phyloP scores from a whole-genome alignment of 768 basidiomycete genomes.

The Tricholoma flavovirens region DNA sequence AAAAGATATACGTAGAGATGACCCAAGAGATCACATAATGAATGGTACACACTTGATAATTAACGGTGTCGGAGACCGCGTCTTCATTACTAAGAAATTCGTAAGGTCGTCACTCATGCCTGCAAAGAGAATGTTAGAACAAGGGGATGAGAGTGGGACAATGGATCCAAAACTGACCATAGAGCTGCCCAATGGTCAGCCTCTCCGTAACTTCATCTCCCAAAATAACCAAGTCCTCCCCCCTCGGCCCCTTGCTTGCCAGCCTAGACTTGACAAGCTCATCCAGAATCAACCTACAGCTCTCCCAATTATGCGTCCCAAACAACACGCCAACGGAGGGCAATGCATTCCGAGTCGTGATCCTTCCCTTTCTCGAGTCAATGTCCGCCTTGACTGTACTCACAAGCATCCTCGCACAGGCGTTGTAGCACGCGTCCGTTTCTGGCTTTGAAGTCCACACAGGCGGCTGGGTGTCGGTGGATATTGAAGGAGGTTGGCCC shows the following conservation, averaged over 20 bases:
- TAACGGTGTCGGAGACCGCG: constrained; percentile 51
- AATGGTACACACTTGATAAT: constrained; percentile 59
- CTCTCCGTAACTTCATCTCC: constrained; percentile 54
- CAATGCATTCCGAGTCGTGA: constrained; percentile 4
- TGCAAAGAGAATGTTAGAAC: constrained; percentile 19
- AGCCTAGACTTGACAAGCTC: constrained; percentile 55
- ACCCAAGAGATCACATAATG: constrained; percentile 2
- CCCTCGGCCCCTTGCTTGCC: constrained; percentile 28
- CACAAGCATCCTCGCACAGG: constrained; percentile 53
- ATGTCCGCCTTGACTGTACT: constrained; percentile 50
- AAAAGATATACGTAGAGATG: neutral
- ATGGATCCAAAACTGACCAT: constrained; percentile 44
- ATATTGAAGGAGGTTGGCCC: constrained; percentile 39
- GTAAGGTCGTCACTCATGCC: constrained; percentile 87
- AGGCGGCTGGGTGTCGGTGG: constrained; percentile 53
- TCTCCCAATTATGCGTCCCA: constrained; percentile 81
- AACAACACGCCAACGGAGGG: constrained; percentile 62
- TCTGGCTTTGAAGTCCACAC: constrained; percentile 65
- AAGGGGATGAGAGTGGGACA: neutral
- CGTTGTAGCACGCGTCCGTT: constrained; percentile 72
- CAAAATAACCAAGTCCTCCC: constrained; percentile 29
- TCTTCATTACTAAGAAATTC: constrained; percentile 55
- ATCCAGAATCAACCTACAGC: constrained; percentile 54
- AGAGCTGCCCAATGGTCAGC: constrained; percentile 75
- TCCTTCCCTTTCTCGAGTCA: constrained; percentile 3